phyloP scores from a whole-genome alignment of 2,329 filamentous ascomycete species.

The Dichotomopilus funicola region DNA sequence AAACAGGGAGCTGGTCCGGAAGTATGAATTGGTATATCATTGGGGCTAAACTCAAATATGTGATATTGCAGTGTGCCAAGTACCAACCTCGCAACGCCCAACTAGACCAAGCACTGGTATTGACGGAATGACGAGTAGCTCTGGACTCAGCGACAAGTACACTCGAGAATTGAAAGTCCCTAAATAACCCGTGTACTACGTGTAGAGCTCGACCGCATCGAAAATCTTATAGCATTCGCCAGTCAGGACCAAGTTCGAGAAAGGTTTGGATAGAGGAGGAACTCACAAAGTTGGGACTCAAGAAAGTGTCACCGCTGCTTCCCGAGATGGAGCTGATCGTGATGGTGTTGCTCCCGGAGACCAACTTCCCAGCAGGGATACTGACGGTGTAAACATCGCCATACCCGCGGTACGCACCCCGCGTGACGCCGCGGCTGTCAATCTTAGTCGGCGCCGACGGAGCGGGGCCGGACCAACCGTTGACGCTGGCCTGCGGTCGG shows the following conservation, averaged over 20 bases:
- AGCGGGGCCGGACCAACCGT: constrained; percentile 42
- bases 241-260: neutral
- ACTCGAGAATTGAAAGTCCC: neutral
- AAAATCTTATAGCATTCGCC: constrained; percentile 15
- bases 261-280: neutral
- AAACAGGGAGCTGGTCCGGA: no score
- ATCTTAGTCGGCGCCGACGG: constrained; percentile 55
- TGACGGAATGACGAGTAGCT: no score
- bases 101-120: no score
- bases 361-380: constrained; percentile 54
- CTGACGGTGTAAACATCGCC: constrained; percentile 58
- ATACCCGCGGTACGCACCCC: constrained; percentile 57
- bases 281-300: constrained; percentile 51
- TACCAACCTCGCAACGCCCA: no score
- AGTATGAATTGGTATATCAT: no score
- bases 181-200: neutral
- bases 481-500: constrained; percentile 51
- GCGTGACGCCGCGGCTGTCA: constrained; percentile 57
- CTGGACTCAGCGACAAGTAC: no score
- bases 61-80: no score
- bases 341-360: constrained; percentile 57
- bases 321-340: constrained; percentile 54
- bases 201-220: constrained; percentile 31
- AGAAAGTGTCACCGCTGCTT: constrained; percentile 46
- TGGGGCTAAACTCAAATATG: no score